phyloP scores from a whole-genome alignment of 345 rosid species.

The Gossypium herbaceum region DNA sequence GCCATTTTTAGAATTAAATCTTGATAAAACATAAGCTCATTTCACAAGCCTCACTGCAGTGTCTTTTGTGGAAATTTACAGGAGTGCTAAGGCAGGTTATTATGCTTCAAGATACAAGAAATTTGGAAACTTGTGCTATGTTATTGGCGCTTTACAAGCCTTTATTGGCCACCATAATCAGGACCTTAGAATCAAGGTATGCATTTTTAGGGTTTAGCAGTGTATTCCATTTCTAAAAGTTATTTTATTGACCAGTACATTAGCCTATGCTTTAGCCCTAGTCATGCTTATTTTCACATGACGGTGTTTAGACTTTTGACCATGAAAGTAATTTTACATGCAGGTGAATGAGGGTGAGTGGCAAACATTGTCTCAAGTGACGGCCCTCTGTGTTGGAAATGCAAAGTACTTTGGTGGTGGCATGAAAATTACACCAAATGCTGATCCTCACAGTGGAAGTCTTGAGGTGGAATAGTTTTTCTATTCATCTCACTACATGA shows the following conservation, averaged over 20 bases:
- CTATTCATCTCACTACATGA: neutral
- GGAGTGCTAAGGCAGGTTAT: slow-evolving; percentile 98
- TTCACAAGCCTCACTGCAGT: slow-evolving; percentile 15
- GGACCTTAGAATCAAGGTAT: slow-evolving; percentile 74
- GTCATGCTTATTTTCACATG: neutral
- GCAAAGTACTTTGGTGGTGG: slow-evolving; percentile 97
- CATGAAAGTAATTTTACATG: neutral
- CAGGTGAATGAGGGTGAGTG: slow-evolving; percentile 70
- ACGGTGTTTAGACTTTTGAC: neutral
- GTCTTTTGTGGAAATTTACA: slow-evolving; percentile 30
- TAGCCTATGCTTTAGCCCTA: neutral
- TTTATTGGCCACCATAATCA: slow-evolving; percentile 77
- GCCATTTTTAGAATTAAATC: slow-evolving; percentile 13
- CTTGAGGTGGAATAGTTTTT: slow-evolving; percentile 57
- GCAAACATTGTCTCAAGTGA: slow-evolving; percentile 69
- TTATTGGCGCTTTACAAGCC: slow-evolving; percentile 83
- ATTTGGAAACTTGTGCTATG: slow-evolving; percentile 81
- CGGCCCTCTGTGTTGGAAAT: slow-evolving; percentile 91
- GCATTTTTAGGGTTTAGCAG: slow-evolving; percentile 4
- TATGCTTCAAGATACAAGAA: slow-evolving; percentile 88
- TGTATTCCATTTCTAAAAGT: neutral
- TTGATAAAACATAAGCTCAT: slow-evolving; percentile 8
- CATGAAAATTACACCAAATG: slow-evolving; percentile 95
- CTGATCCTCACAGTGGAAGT: slow-evolving; percentile 67
- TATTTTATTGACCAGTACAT: neutral